Base-by-base conservation (phyloP, 208 protist genomes). In the Balamuthia mandrillaris region DNA sequence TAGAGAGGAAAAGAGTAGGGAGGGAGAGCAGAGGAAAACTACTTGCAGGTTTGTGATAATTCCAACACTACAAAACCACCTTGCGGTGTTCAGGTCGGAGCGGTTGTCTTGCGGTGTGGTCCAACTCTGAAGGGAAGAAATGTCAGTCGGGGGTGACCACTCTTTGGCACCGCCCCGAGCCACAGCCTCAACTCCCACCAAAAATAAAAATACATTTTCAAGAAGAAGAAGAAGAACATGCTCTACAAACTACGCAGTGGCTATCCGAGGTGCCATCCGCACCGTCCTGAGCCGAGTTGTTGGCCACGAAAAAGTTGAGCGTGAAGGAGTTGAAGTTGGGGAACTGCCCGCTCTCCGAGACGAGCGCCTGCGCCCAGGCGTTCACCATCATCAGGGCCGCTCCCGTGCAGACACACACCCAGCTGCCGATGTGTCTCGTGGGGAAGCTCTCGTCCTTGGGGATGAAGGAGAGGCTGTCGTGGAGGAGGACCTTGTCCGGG, bases 361-460 rank as follows among this genome's bases (percentile, higher is more conserved):
- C 66, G 7, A 77, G 37, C 12, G 49, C 66, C 42, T 77, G 66
- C 42, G 66, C 42, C 66, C 66, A 77, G 18, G 66, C 66, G 29
- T 77, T 77, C n/a, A 77, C 66, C 66, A 77, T 77, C 44, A 77
- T 39, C 12, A 77, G 66, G 21, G 66, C 66, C 27, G 66, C 66
- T 24, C 18, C 54, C 12, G 39, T 45, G 44, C 66, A 77, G 2
- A 77, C 66, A 33, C 66, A 77, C 16, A 77, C 66, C 66, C 66
- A 77, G 44, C 66, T 77, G 66, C 66, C 66, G 42, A 77, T 45
- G 66, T 54, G 54, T 10, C 66, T 39, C 44, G 66, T 77, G 41
- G 66, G 66, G 66, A 77, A 77, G 66, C 54, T 77, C 66, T 77
- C 54, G 66, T 77, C 66, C 66, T 77, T 77, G 66, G 66, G 66